Conservation (phyloP, 805 yeast species). For the Vanderwaltozyma tropicalis region DNA sequence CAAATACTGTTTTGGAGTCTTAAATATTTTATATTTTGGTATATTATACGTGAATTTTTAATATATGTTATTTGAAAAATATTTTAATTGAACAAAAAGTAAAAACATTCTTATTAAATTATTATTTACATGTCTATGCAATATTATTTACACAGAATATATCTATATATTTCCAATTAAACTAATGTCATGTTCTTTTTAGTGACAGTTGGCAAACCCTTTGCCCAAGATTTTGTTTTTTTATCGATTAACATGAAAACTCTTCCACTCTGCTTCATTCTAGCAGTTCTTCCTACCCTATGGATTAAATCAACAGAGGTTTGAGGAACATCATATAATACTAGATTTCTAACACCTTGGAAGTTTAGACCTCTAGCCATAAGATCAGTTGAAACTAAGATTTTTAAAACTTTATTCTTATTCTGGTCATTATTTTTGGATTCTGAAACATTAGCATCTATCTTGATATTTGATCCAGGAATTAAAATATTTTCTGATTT, state of each 20-base stretch:
- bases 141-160: neutral
- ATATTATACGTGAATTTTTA: too few relatives aligned
- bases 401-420: conserved; percentile 36
- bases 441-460: conserved; percentile 3
- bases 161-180: conserved; percentile 6
- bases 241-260: conserved; percentile 71
- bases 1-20: too few relatives aligned
- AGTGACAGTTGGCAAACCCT: conserved; percentile 64
- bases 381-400: conserved; percentile 79
- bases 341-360: conserved; percentile 66
- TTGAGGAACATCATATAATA: conserved; percentile 77
- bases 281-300: conserved; percentile 87
- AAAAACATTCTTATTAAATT: neutral
- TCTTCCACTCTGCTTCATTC: conserved; percentile 83
- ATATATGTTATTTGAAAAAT: too few relatives aligned
- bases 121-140: conserved; percentile 1
- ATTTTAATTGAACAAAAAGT: too few relatives aligned
- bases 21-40: too few relatives aligned
- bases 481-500: conserved; percentile 7
- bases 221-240: conserved; percentile 64
- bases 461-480: conserved; percentile 29
- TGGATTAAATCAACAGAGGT: conserved; percentile 81
- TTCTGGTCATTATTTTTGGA: neutral
- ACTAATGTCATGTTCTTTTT: conserved; percentile 36
- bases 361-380: conserved; percentile 87